A percentile compares a stretch with the other conserved stretches of the same genome.
phyloP scores from a whole-genome alignment of 2,329 filamentous ascomycete genomes.

The Teratosphaeria pseudoeucalypti region DNA sequence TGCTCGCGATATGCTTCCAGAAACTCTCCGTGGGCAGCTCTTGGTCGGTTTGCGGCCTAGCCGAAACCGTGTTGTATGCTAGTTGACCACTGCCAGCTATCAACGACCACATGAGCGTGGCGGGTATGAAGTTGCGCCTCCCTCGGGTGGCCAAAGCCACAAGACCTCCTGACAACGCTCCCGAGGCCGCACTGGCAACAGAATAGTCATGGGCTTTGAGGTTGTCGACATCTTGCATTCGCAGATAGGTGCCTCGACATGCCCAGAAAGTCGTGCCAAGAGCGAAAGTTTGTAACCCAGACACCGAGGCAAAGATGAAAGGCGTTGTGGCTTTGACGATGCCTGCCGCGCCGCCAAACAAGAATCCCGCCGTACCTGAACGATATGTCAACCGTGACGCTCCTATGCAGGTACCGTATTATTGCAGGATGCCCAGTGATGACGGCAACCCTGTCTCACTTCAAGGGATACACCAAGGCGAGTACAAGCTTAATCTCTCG shows the following conservation, averaged over 20 bases:
- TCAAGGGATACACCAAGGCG: background rate
- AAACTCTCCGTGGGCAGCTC: conserved; percentile 31
- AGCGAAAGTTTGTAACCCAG: conserved; percentile 71
- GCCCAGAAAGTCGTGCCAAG: conserved; percentile 70
- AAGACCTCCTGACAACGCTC: conserved; percentile 50
- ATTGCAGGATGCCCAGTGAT: background rate
- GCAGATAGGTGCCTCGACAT: conserved; percentile 34
- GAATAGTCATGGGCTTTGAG: conserved; percentile 42
- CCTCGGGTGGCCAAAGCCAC: conserved; percentile 50
- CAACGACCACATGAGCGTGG: conserved; percentile 48
- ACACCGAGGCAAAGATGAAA: conserved; percentile 58
- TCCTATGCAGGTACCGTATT: background rate
- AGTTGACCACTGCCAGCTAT: conserved; percentile 49
- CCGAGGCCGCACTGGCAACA: conserved; percentile 59
- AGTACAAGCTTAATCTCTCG: background rate
- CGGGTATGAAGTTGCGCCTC: conserved; percentile 45
- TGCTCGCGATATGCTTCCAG: conserved; percentile 44
- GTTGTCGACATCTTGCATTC: conserved; percentile 7
- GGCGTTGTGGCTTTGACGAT: conserved; percentile 55
- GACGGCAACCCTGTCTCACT: background rate
- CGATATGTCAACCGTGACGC: background rate
- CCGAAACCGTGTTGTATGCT: conserved; percentile 43
- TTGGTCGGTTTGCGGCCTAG: conserved; percentile 15
- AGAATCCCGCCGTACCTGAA: conserved; percentile 56
- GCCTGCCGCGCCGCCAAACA: conserved; percentile 35